Base-by-base conservation (phyloP, 805 yeast species). In the Kodamaea fukazawae region DNA sequence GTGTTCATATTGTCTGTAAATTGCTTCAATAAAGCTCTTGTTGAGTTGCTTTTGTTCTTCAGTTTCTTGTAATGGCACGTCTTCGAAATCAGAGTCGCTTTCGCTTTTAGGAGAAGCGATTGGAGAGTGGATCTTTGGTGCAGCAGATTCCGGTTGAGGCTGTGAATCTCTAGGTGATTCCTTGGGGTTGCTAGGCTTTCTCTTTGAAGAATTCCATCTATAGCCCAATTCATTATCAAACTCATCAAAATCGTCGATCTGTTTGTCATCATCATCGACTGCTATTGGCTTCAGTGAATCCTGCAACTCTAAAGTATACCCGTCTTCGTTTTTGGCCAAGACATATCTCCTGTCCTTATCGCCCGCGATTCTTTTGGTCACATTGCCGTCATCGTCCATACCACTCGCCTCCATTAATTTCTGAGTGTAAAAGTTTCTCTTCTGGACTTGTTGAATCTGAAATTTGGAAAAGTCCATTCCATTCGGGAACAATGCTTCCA, bases 371-470 rank as follows among this genome's bases (percentile, higher is more conserved):
- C 96, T 70, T 41, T 77, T 63, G 7, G 73, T 65, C 0, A 71
- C 60, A 39, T 64, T 71, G 4, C 71, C 68, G 10, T 70, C 76
- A 30, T 70, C 79, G 27, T 83, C 85, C 79, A 86, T 73, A 0
- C 97, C 98, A 7, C 86, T 76, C 1, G 84, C 79, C 47, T 81
- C 81, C 86, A 93, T 83, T 28, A 93, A 67, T 47, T 79, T 75
- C 61, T 93, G 98, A 0, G 99, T 91, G 49, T 84, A 81, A 55
- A 78, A 89, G 58, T 93, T 93, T 45, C 99, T 73, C 57, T 88
- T 88, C 49, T 87, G 85, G 1, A 93, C 98, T 77, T 91, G 86
- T 50, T 86, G 81, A 45, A 93, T 86, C 59, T 93, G 99, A 59
- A 93, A 93, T 51, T 76, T 82, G 12, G 97, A 89, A 53, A 93